Evolutionary conservation across 2,329 filamentous ascomycete genomes (phyloP).

Genomic region (Atkinsonella texensis): DNA sequence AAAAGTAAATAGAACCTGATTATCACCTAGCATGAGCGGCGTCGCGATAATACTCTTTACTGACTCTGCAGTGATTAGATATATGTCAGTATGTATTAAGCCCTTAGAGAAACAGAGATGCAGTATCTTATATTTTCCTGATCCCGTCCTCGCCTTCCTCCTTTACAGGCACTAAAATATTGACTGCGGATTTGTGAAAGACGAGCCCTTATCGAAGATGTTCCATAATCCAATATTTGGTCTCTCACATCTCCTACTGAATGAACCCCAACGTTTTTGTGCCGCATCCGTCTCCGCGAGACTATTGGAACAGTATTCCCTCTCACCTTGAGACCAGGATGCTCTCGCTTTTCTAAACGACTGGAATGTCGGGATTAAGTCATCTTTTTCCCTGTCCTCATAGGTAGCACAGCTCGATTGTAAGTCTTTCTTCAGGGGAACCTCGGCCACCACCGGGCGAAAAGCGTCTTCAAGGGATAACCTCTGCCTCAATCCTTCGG

Average conservation of each 20-base stretch:
- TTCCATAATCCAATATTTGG: background rate
- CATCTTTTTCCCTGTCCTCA: background rate
- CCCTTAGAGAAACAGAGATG: background rate
- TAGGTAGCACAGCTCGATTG: background rate
- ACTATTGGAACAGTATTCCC: background rate
- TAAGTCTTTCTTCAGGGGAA: background rate
- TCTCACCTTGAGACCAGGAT: conserved; percentile 1
- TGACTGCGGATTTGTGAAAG: background rate
- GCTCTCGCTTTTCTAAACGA: background rate
- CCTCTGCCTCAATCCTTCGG: conserved; percentile 36
- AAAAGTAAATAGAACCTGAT: background rate
- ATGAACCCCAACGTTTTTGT: conserved; percentile 5
- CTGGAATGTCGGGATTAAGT: background rate
- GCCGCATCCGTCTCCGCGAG: background rate
- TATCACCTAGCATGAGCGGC: background rate
- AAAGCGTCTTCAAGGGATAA: conserved; percentile 5
- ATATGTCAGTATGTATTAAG: conserved; percentile 2
- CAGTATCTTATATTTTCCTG: background rate
- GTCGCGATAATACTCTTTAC: background rate
- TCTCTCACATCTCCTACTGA: background rate
- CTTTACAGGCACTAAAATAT: background rate
- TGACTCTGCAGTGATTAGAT: conserved; percentile 1
- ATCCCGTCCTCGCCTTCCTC: background rate
- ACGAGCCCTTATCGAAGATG: background rate
- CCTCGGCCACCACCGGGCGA: background rate